Conservation (phyloP, 192 early-diverging fungal genomes). For the Radiomyces spectabilis region DNA sequence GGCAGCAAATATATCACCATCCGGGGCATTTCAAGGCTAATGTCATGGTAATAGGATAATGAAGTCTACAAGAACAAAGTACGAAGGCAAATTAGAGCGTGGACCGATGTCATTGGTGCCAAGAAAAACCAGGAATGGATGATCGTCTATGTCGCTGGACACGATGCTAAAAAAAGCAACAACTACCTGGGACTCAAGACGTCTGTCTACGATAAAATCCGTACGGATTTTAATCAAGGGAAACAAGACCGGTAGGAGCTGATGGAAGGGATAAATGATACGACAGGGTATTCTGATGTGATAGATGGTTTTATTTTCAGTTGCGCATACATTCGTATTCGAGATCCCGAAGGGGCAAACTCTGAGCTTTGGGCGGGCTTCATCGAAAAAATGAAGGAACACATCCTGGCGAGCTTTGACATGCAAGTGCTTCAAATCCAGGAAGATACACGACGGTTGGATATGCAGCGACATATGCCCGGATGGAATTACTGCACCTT, state of each 20-base stretch:
- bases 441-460: slow-evolving; percentile 82
- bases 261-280: neutral
- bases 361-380: slow-evolving; percentile 67
- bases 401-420: slow-evolving; percentile 64
- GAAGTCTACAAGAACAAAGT: slow-evolving; percentile 66
- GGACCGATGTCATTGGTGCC: slow-evolving; percentile 61
- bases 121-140: slow-evolving; percentile 90
- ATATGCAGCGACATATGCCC: slow-evolving; percentile 88
- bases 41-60: slow-evolving; percentile 48
- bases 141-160: slow-evolving; percentile 65
- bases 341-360: slow-evolving; percentile 22
- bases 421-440: slow-evolving; percentile 77
- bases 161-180: slow-evolving; percentile 42
- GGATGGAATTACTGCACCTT: slow-evolving; percentile 99
- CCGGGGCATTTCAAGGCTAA: neutral
- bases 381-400: slow-evolving; percentile 66
- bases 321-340: slow-evolving; percentile 38
- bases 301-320: slow-evolving; percentile 9
- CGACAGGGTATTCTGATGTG: too few relatives aligned
- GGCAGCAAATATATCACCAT: neutral
- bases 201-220: slow-evolving; percentile 78
- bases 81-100: slow-evolving; percentile 64
- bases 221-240: slow-evolving; percentile 70
- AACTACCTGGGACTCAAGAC: slow-evolving; percentile 56
- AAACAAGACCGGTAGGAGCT: slow-evolving; percentile 50